A percentile compares a stretch with the other conserved stretches of the same genome.
phyloP scores from a whole-genome alignment of 805 yeast species.

The Nakazawaea pomicola region DNA sequence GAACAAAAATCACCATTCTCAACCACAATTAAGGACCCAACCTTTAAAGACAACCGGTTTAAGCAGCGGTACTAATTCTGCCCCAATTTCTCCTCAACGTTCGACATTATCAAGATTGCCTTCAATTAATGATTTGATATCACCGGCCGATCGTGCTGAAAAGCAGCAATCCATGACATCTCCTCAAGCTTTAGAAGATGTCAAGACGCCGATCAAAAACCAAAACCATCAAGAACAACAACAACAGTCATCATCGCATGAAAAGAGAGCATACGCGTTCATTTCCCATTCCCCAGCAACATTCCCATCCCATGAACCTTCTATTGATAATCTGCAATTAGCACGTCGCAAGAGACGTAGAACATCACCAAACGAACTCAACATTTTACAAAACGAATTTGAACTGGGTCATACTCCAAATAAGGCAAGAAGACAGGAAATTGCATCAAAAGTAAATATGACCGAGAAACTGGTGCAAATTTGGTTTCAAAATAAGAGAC shows the following conservation, averaged over 20 bases:
- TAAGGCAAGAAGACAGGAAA: slow-evolving; percentile 65
- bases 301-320: slow-evolving; percentile 76
- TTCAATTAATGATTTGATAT: slow-evolving; percentile 1
- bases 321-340: slow-evolving; percentile 83
- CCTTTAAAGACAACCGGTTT: not conserved
- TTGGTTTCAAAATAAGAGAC: slow-evolving; percentile 97
- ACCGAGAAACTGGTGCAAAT: slow-evolving; percentile 97
- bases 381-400: slow-evolving; percentile 78
- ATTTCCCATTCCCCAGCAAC: slow-evolving; percentile 91
- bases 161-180: too few relatives aligned
- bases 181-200: too few relatives aligned
- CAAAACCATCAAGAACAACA: not conserved
- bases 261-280: slow-evolving; percentile 62
- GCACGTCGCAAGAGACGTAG: slow-evolving; percentile 95
- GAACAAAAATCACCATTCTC: not conserved
- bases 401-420: slow-evolving; percentile 76
- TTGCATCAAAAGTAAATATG: slow-evolving; percentile 83
- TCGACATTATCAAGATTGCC: slow-evolving; percentile 4
- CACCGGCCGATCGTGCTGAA: too few relatives aligned
- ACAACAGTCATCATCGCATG: slow-evolving; percentile 1
- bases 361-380: slow-evolving; percentile 83
- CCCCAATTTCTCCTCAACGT: not conserved
- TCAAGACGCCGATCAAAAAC: too few relatives aligned
- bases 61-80: not conserved
- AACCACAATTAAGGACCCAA: not conserved